phyloP scores from a whole-genome alignment of 495 filamentous ascomycete genomes.

The Chaetomium cochliodes region DNA sequence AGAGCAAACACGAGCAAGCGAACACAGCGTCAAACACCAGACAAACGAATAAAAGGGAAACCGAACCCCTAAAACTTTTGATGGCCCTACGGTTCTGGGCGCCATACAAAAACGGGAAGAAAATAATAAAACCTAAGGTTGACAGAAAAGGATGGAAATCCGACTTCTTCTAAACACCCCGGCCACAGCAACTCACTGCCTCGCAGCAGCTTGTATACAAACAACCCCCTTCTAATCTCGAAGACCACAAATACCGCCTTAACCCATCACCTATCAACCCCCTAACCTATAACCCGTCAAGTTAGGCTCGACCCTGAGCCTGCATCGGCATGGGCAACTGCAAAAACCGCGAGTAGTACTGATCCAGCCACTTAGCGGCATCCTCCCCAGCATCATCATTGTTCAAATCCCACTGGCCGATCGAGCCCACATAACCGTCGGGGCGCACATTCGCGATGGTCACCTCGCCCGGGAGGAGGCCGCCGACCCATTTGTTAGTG shows the following conservation, averaged over 20 bases:
- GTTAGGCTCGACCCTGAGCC: not conserved
- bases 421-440: conserved; percentile 65
- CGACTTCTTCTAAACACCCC: not conserved
- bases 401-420: conserved; percentile 52
- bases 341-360: conserved; percentile 59
- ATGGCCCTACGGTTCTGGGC: not conserved
- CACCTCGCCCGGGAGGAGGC: conserved; percentile 49
- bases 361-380: conserved; percentile 56
- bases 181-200: too few relatives aligned
- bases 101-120: not conserved
- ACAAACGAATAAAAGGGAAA: not conserved
- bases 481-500: conserved; percentile 63
- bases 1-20: not conserved
- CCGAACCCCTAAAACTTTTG: not conserved
- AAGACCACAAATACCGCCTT: not conserved
- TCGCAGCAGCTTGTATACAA: not conserved
- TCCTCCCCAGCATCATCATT: conserved; percentile 44
- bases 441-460: conserved; percentile 62
- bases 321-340: conserved; percentile 32
- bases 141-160: not conserved
- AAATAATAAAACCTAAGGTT: not conserved
- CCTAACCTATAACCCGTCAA: not conserved
- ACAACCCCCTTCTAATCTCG: not conserved
- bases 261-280: not conserved
- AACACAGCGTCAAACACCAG: not conserved